Evolutionary conservation across 176 grass and related monocot genomes (phyloP).

Genomic region (Phragmites australis): DNA sequence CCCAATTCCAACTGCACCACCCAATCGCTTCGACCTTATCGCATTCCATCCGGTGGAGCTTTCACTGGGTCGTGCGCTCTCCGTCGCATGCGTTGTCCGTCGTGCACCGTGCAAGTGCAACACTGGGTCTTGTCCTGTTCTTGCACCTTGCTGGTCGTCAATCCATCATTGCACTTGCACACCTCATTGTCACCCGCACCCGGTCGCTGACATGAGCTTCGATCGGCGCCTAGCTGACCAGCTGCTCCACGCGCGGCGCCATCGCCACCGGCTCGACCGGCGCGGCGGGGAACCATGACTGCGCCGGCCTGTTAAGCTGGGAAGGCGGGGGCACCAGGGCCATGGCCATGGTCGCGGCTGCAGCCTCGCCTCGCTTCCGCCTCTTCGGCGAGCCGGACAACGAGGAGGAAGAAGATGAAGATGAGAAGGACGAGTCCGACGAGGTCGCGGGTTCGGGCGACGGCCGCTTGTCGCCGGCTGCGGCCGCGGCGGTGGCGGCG

Average conservation of each 20-base stretch:
- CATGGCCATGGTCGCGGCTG: conserved; percentile 55
- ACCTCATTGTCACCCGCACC: background rate
- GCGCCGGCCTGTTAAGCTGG: conserved; percentile 39
- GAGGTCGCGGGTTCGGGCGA: conserved; percentile 47
- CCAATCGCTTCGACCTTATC: conserved; percentile 47
- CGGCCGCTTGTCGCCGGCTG: conserved; percentile 48
- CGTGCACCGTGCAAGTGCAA: conserved; percentile 18
- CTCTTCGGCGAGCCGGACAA: conserved; percentile 52
- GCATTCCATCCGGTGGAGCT: conserved; percentile 26
- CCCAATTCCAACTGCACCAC: background rate
- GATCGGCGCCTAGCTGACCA: conserved; percentile 49
- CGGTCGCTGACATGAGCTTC: background rate
- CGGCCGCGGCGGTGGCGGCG: background rate
- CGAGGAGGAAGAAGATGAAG: conserved; percentile 25
- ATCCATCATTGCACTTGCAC: background rate
- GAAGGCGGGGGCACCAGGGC: conserved; percentile 26
- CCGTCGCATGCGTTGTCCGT: conserved; percentile 15
- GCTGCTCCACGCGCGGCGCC: conserved; percentile 44
- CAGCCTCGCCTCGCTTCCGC: conserved; percentile 65
- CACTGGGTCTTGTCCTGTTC: background rate
- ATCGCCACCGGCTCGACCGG: conserved; percentile 42
- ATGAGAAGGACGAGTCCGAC: conserved; percentile 36
- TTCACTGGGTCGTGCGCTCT: conserved; percentile 3
- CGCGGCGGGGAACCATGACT: conserved; percentile 43
- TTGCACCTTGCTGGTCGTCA: background rate